Conservation (phyloP, 2,329 filamentous ascomycete species). For the Ceratocystis eucalypticola region DNA sequence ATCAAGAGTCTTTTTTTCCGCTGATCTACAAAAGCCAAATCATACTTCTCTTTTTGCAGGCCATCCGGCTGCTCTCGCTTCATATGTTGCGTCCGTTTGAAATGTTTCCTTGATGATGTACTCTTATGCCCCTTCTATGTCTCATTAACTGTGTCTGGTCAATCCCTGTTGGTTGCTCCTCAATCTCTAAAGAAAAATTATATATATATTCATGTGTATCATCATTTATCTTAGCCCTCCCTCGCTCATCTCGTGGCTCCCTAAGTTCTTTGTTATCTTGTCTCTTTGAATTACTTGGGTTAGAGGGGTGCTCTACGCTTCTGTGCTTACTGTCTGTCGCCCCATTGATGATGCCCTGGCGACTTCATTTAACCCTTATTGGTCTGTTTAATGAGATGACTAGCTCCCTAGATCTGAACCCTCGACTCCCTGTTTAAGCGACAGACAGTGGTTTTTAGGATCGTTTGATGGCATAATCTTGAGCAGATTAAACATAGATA, state of each 20-base stretch:
- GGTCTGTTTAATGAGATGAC: no score
- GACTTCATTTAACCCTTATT: no score
- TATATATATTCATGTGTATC: not conserved
- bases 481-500: not conserved
- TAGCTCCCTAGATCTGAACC: no score
- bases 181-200: no score
- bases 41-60: not conserved
- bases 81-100: not conserved
- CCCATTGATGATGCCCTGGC: no score
- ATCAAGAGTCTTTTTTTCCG: not conserved
- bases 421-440: no score
- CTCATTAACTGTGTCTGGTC: not conserved
- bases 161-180: not conserved
- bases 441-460: no score
- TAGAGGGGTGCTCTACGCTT: no score
- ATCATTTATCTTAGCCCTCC: not conserved
- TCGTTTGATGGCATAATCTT: not conserved
- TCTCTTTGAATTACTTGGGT: no score
- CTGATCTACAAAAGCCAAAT: slow-evolving; percentile 1
- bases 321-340: no score
- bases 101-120: not conserved
- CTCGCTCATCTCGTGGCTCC: not conserved
- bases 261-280: not conserved
- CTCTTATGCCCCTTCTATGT: not conserved
- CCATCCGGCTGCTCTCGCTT: not conserved